Percentiles rank a stretch among this genome's conserved stretches.
phyloP scores from a whole-genome alignment of 1,284 basidiomycete genomes.

The Ceratobasidium sp. region DNA sequence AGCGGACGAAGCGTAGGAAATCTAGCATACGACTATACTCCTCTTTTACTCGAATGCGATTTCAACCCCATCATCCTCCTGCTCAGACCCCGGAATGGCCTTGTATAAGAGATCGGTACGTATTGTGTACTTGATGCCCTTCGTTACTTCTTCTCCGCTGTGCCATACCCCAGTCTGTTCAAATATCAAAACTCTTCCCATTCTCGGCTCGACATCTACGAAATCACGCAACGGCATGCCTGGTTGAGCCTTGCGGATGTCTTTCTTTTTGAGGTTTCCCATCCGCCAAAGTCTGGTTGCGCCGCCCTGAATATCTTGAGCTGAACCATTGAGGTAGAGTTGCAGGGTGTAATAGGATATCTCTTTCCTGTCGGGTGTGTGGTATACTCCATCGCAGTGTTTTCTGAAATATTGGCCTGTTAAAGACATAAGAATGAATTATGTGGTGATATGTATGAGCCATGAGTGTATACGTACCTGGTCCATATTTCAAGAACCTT shows the following conservation, averaged over 20 bases:
- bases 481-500: constrained; percentile 43
- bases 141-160: constrained; percentile 44
- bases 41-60: constrained; percentile 17
- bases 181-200: constrained; percentile 43
- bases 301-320: constrained; percentile 36
- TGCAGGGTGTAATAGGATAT: constrained; percentile 46
- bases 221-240: constrained; percentile 16
- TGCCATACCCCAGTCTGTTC: constrained; percentile 42
- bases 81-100: constrained; percentile 1
- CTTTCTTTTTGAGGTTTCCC: not conserved
- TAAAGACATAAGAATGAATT: not conserved
- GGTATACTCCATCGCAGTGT: constrained; percentile 43
- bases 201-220: constrained; percentile 43
- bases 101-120: constrained; percentile 45
- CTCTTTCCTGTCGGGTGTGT: constrained; percentile 30
- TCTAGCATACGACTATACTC: not conserved
- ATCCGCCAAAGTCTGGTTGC: constrained; percentile 43
- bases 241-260: constrained; percentile 4
- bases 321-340: constrained; percentile 44
- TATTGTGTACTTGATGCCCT: constrained; percentile 43
- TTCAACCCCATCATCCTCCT: constrained; percentile 7
- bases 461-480: not conserved
- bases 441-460: not conserved
- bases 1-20: not conserved
- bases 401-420: constrained; percentile 44